Conservation (phyloP, 1,139 yeast genomes). For the Pneumocystis wakefieldiae region DNA sequence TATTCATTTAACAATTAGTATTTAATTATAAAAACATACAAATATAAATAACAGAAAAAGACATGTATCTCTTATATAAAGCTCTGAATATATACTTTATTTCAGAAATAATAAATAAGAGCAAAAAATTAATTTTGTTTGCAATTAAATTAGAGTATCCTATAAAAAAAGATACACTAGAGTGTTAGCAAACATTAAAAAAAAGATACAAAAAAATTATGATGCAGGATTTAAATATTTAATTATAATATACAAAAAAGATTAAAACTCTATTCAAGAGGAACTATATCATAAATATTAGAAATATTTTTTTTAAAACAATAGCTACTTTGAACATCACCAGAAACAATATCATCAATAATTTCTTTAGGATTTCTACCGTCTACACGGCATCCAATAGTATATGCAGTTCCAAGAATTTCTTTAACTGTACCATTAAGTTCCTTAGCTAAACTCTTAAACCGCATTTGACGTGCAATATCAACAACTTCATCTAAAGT, state of each 20-base stretch:
- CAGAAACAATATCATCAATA: conserved; percentile 17
- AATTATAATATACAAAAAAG: not conserved
- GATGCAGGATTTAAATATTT: not conserved
- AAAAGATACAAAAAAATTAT: not conserved
- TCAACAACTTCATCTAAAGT: conserved; percentile 92
- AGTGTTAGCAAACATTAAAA: conserved; percentile 72
- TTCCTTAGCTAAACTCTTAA: conserved; percentile 95
- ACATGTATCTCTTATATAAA: conserved; percentile 13
- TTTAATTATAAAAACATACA: conserved; percentile 5
- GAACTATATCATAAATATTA: conserved; percentile 3
- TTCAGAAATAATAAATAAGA: conserved; percentile 15
- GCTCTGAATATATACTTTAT: conserved; percentile 7
- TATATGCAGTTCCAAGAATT: conserved; percentile 54
- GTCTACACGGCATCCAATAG: conserved; percentile 51
- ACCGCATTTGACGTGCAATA: conserved; percentile 95
- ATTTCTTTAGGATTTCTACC: conserved; percentile 99
- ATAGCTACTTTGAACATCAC: conserved; percentile 8
- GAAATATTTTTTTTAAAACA: not conserved
- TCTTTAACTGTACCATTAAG: conserved; percentile 96
- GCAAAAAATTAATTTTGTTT: conserved; percentile 54
- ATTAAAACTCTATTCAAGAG: not conserved
- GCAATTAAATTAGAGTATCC: conserved; percentile 91
- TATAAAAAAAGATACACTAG: conserved; percentile 65
- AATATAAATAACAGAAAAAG: not conserved
- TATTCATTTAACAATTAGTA: not conserved